Base-by-base conservation (phyloP, 768 basidiomycete genomes). In the Mycena sanguinolenta region DNA sequence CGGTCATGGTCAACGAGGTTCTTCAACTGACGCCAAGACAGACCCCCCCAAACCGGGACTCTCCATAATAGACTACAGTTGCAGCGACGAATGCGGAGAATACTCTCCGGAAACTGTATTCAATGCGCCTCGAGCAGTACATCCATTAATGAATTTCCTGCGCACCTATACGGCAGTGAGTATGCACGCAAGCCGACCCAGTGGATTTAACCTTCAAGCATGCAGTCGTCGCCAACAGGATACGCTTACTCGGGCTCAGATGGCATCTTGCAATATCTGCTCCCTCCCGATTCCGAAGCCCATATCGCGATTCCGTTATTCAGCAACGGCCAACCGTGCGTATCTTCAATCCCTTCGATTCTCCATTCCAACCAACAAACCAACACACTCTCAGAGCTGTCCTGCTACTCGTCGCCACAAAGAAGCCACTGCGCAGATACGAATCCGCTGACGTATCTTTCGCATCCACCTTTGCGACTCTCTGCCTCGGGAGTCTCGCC, bases 221-320 rank as follows among this genome's bases (percentile, higher is more conserved):
- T 19, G 34, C n/a, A 66, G 65, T 36, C 65, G 2, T 59, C 65
- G 19, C 39, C n/a, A 10, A 30, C 65, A 2, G 65, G 65, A 28
- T 59, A 58, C 34, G 27, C 58, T 4, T 19, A 66, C 38, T 52
- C 49, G 19, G 65, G 65, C 12, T 27, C 34, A 2, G 65, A 66
- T 23, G 65, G 58, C 19, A 25, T 32, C 27, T 36, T 66, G 34
- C 65, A 66, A 49, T 30, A n/a, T 27, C 25, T 66, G 19, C 65
- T 66, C 23, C 65, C 65, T 25, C 36, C 1, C 12, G 27, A 52
- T 4, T 66, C 65, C 6, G 55, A 66, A 42, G 57, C 65, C 2
- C 58, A 59, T 23, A 66, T 66, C 14, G 65, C 65, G 36, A 59
- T 66, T 19, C 65, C 65, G 21, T n/a, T 66, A 16, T 66, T 66